These are phyloP conservation scores for Saccharum hybrid DNA, from an alignment of 202 grass and related monocot genomes.

Conservation along the genomic window DNA sequence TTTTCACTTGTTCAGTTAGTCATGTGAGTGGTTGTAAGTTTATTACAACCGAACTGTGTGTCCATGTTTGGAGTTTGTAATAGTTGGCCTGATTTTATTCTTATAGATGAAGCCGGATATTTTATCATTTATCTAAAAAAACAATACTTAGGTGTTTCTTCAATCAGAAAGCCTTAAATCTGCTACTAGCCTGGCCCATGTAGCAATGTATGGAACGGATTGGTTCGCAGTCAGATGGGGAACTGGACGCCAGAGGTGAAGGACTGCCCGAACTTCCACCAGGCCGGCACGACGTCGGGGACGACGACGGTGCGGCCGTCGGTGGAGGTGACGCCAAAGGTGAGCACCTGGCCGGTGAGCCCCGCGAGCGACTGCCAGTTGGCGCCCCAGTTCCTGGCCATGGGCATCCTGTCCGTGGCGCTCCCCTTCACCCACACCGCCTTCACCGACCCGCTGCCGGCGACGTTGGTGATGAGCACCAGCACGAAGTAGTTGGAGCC, in stretches of 20 bases:
- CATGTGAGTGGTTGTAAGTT: no score
- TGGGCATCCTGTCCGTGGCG: conserved; percentile 53
- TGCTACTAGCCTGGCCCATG: background rate
- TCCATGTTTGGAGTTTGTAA: no score
- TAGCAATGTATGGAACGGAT: background rate
- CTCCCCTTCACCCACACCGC: conserved; percentile 63
- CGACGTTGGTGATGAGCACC: conserved; percentile 76
- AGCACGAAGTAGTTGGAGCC: conserved; percentile 69
- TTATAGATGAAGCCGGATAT: no score
- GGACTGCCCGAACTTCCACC: conserved; percentile 77
- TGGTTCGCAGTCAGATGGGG: background rate
- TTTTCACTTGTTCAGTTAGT: no score
- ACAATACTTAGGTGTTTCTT: background rate
- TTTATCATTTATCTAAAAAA: no score
- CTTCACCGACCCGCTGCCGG: conserved; percentile 59
- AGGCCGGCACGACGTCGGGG: conserved; percentile 48
- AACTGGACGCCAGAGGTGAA: conserved; percentile 70
- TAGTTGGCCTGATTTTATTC: no score
- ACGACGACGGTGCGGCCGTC: conserved; percentile 66
- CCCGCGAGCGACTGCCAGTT: conserved; percentile 60
- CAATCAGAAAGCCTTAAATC: background rate
- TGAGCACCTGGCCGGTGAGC: conserved; percentile 53
- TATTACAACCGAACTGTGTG: no score
- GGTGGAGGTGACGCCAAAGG: conserved; percentile 63
- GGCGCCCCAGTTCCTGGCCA: conserved; percentile 70